A percentile compares a stretch with the other conserved stretches of the same genome.
Conservation (phyloP, 441 rosid species). For the Kokia cookei region DNA sequence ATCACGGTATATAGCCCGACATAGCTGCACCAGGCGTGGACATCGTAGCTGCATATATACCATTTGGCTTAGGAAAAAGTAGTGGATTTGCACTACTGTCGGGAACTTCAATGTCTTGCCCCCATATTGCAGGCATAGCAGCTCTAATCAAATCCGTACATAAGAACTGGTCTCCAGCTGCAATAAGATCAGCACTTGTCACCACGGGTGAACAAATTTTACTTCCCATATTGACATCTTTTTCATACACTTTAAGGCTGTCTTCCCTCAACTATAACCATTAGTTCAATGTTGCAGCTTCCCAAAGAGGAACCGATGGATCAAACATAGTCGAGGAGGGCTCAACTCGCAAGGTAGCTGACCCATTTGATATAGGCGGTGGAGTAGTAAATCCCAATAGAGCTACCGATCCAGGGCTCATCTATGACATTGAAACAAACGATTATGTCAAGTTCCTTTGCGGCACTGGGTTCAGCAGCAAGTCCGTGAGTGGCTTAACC, state of each 20-base stretch:
- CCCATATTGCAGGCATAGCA: constrained; percentile 37
- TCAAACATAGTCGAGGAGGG: constrained; percentile 29
- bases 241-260: not conserved
- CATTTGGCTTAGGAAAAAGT: not conserved
- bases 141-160: constrained; percentile 42
- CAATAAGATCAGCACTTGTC: constrained; percentile 39
- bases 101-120: constrained; percentile 54
- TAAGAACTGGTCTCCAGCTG: constrained; percentile 40
- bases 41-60: constrained; percentile 49
- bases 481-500: constrained; percentile 15
- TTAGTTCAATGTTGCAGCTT: constrained; percentile 26
- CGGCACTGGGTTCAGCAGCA: constrained; percentile 20
- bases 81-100: not conserved
- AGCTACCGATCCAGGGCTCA: constrained; percentile 50
- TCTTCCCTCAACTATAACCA: not conserved
- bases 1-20: constrained; percentile 37
- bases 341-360: constrained; percentile 24
- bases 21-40: constrained; percentile 60
- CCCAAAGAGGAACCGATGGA: constrained; percentile 35
- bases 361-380: constrained; percentile 50
- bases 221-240: not conserved
- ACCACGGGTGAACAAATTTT: constrained; percentile 20
- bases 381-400: constrained; percentile 45
- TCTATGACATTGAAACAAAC: constrained; percentile 30
- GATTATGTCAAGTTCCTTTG: constrained; percentile 45